Base-by-base conservation (phyloP, 495 filamentous ascomycete genomes). In the Aspergillus steynii region DNA sequence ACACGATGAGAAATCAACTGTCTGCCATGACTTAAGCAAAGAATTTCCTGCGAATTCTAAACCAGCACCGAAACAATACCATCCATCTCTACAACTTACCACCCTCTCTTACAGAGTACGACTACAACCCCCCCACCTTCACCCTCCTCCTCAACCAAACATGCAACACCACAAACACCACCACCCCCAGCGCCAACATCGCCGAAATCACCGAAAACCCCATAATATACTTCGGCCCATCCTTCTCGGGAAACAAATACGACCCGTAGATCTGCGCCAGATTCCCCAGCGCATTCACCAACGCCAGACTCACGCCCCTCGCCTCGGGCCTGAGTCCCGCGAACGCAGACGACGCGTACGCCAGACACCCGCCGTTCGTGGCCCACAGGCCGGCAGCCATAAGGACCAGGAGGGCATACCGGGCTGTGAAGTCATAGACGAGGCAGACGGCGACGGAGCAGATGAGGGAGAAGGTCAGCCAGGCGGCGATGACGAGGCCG, bases 321-420 rank as follows among this genome's bases (percentile, higher is more conserved):
- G 63, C 60, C 32, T 73, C 56, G 0, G 64, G 68, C 25, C 65
- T 52, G 66, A 82, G 71, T 0, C 59, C 56, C 6, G 72, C 73
- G 58, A 84, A 78, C 10, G 75, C 76, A 8, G 71, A 72, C 4
- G 77, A 76, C 0, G 71, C 74, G 58, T 77, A 82, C 2, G 78
- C 74, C 3, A 84, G 68, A 6, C 73, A 68, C 8, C 75, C 73
- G 4, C 75, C 74, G 55, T 83, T 78, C 3, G 74, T 74, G 1
- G 77, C 66, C 78, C 78, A 83, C 0, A 83, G 74, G 3, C 81
- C 82, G 6, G 79, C 71, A 1, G 79, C 77, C 69, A 82, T 80
- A 51, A 85, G 69, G 4, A 81, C 78, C 6, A 85, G 71, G n/a
- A 85, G 71, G 4, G 77, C 77, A 51, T 85, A 85, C 12, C 82